A percentile compares a stretch with the other conserved stretches of the same genome.
Conservation (phyloP, 2,329 filamentous ascomycete species). For the Cordyceps militaris region DNA sequence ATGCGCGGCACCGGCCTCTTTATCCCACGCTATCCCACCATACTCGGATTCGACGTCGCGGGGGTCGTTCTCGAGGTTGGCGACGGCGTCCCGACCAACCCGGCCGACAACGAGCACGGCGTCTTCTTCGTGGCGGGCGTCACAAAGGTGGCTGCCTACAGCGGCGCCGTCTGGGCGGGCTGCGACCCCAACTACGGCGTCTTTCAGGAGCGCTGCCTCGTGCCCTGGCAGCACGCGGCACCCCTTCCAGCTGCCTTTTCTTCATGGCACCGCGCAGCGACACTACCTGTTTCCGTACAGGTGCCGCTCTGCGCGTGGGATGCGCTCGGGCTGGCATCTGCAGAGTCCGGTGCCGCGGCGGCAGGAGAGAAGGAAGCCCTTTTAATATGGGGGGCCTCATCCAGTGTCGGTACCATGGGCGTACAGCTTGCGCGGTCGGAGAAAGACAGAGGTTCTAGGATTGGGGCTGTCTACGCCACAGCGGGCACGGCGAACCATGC, state of each 20-base stretch:
- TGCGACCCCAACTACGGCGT: constrained; percentile 39
- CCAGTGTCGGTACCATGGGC: constrained; percentile 38
- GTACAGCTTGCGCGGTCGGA: constrained; percentile 30
- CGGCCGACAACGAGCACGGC: constrained; percentile 10
- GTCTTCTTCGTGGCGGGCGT: constrained; percentile 25
- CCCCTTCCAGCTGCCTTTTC: constrained; percentile 26
- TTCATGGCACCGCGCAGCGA: constrained; percentile 35
- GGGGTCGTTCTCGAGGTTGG: constrained; percentile 38
- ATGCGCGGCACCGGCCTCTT: constrained; percentile 37
- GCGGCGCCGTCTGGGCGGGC: constrained; percentile 33
- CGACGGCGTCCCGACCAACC: constrained; percentile 25
- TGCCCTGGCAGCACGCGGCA: constrained; percentile 34
- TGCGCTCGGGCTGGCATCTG: constrained; percentile 24
- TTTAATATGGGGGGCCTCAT: constrained; percentile 38
- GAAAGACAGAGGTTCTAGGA: constrained; percentile 21
- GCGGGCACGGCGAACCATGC: constrained; percentile 26
- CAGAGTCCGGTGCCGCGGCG: not conserved
- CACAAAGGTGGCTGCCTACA: constrained; percentile 33
- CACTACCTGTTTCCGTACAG: constrained; percentile 17
- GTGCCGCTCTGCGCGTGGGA: constrained; percentile 28
- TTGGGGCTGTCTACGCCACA: constrained; percentile 34
- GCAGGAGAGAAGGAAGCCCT: constrained; percentile 22
- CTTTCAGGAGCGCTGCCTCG: constrained; percentile 37
- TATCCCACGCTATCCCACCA: constrained; percentile 33
- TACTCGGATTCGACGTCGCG: constrained; percentile 35